Evolutionary conservation across 2,329 filamentous ascomycete species (phyloP).

Genomic region (Thermomyces lanuginosus): DNA sequence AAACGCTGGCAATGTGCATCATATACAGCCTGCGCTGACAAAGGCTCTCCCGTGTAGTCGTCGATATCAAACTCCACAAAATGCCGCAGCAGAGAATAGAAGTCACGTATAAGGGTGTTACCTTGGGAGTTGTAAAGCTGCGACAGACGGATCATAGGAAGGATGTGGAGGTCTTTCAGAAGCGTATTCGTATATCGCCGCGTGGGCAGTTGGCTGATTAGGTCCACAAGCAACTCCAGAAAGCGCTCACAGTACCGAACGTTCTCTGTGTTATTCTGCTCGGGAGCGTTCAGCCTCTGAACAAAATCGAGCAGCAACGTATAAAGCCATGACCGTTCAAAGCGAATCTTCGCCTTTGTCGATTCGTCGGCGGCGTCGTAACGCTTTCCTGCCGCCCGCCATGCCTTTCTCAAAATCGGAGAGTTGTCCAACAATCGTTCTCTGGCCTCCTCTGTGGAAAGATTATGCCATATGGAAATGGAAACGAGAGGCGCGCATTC

Average conservation of each 20-base stretch:
- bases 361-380: constrained; percentile 73
- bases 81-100: constrained; percentile 64
- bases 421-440: constrained; percentile 57
- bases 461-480: constrained; percentile 88
- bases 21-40: constrained; percentile 56
- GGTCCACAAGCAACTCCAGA: constrained; percentile 71
- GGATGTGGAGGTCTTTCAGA: constrained; percentile 66
- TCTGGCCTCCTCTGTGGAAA: constrained; percentile 59
- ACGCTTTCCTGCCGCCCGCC: constrained; percentile 72
- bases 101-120: constrained; percentile 63
- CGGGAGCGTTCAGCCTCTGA: constrained; percentile 46
- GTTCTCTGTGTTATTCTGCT: constrained; percentile 37
- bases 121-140: constrained; percentile 59
- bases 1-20: constrained; percentile 62
- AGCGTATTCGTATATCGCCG: constrained; percentile 84
- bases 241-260: constrained; percentile 83
- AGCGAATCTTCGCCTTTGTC: constrained; percentile 62
- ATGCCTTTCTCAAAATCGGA: constrained; percentile 67
- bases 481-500: constrained; percentile 92
- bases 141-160: constrained; percentile 63
- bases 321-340: constrained; percentile 89
- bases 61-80: constrained; percentile 82
- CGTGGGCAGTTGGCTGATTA: constrained; percentile 87
- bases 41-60: constrained; percentile 69
- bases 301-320: constrained; percentile 72